phyloP scores from a whole-genome alignment of 1,139 yeast species.

The Protomyces inouyei region DNA sequence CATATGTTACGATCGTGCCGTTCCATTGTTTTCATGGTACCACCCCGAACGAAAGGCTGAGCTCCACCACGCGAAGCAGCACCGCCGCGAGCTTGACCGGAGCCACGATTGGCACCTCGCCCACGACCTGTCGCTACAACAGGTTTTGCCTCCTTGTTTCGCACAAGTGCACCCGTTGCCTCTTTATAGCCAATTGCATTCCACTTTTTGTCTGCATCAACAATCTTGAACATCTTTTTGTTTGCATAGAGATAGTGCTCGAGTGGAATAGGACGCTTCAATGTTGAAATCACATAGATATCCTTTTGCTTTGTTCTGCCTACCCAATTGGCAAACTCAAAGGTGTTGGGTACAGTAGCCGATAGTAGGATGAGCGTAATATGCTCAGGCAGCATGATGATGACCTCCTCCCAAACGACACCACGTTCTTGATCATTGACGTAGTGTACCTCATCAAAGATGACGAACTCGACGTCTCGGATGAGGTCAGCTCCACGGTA shows the following conservation, averaged over 20 bases:
- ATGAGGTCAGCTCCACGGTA: conserved; percentile 94
- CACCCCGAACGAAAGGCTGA: conserved; percentile 35
- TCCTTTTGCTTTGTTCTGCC: conserved; percentile 95
- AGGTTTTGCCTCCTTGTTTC: conserved; percentile 29
- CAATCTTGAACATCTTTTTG: conserved; percentile 59
- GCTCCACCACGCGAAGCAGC: conserved; percentile 37
- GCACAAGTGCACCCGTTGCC: conserved; percentile 32
- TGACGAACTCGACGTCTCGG: conserved; percentile 94
- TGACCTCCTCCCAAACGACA: conserved; percentile 99
- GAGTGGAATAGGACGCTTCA: conserved; percentile 91
- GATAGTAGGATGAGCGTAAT: conserved; percentile 82
- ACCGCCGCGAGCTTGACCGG: conserved; percentile 39
- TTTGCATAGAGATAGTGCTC: conserved; percentile 83
- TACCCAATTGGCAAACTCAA: conserved; percentile 97
- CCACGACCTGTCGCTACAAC: conserved; percentile 38
- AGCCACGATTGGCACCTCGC: conserved; percentile 35
- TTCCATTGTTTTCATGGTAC: conserved; percentile 48
- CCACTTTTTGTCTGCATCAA: conserved; percentile 68
- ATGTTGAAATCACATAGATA: conserved; percentile 90
- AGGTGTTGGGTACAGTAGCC: conserved; percentile 96
- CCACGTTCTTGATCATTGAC: conserved; percentile 95
- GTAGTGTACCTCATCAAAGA: conserved; percentile 96
- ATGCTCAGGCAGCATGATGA: conserved; percentile 92
- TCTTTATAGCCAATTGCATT: conserved; percentile 48
- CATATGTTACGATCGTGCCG: conserved; percentile 51